Percentiles rank a stretch among this genome's conserved stretches.
Conservation (phyloP, 352 stramenopile species). For the Sclerospora graminicola region DNA sequence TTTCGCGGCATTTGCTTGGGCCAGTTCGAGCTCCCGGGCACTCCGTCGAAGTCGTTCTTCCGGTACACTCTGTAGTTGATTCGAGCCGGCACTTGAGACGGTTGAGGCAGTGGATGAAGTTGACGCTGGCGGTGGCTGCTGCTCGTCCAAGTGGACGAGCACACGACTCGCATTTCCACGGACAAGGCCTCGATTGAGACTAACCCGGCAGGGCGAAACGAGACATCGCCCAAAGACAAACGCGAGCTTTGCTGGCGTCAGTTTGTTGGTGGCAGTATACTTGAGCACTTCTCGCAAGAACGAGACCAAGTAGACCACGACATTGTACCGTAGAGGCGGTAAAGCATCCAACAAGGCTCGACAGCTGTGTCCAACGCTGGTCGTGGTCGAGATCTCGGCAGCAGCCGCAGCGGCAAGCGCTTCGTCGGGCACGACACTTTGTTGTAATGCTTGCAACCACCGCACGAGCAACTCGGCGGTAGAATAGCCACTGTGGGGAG, state of each 20-base stretch:
- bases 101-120: slow-evolving; percentile 29
- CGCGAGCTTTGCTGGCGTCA: slow-evolving; percentile 60
- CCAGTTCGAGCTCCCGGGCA: slow-evolving; percentile 41
- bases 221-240: slow-evolving; percentile 71
- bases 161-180: slow-evolving; percentile 5
- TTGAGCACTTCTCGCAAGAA: slow-evolving; percentile 93
- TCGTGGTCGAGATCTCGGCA: slow-evolving; percentile 33
- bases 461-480: slow-evolving; percentile 86
- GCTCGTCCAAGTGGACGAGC: slow-evolving; percentile 16
- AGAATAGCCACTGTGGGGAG: slow-evolving; percentile 74
- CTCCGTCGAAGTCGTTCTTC: slow-evolving; percentile 53
- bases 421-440: slow-evolving; percentile 83
- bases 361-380: slow-evolving; percentile 80
- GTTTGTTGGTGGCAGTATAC: slow-evolving; percentile 41
- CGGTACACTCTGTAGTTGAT: slow-evolving; percentile 31
- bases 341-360: slow-evolving; percentile 64
- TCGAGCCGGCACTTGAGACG: slow-evolving; percentile 17
- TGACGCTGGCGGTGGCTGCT: slow-evolving; percentile 14
- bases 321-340: slow-evolving; percentile 92
- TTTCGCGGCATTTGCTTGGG: slow-evolving; percentile 38
- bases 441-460: slow-evolving; percentile 87
- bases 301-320: slow-evolving; percentile 94
- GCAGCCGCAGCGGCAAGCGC: slow-evolving; percentile 62
- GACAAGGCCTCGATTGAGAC: slow-evolving; percentile 5
- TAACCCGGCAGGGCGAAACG: slow-evolving; percentile 35